Evolutionary conservation across 2,329 filamentous ascomycete genomes (phyloP).

Genomic region (Cladosporium sp.): DNA sequence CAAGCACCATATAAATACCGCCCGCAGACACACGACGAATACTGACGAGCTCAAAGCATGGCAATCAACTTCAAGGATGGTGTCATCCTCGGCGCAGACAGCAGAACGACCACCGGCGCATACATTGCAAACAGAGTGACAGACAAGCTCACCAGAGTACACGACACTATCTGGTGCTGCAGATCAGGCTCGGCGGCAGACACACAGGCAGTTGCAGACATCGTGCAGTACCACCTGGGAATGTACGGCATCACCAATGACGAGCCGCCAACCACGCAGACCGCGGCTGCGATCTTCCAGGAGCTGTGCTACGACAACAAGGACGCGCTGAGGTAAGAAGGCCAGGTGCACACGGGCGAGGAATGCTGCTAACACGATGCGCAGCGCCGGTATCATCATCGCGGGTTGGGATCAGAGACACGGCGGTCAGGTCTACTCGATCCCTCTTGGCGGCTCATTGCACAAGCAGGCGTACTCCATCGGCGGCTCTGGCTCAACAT

Average conservation of each 20-base stretch:
- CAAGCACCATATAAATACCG: conserved; percentile 14
- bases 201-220: conserved; percentile 92
- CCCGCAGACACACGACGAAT: not conserved
- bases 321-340: conserved; percentile 73
- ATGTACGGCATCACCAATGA: conserved; percentile 88
- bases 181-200: conserved; percentile 95
- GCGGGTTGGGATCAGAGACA: conserved; percentile 95
- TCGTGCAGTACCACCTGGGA: conserved; percentile 92
- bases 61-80: conserved; percentile 98
- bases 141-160: conserved; percentile 96
- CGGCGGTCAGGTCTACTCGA: conserved; percentile 95
- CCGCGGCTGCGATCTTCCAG: conserved; percentile 92
- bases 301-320: conserved; percentile 98
- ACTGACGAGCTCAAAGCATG: conserved; percentile 59
- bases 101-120: conserved; percentile 91
- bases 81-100: conserved; percentile 96
- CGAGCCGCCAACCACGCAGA: conserved; percentile 88
- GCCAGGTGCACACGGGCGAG: not conserved
- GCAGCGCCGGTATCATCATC: conserved; percentile 91
- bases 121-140: conserved; percentile 99
- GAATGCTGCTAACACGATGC: conserved; percentile 4
- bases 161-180: conserved; percentile 99
- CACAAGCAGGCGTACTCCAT: conserved; percentile 97
- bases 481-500: conserved; percentile 93
- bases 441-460: conserved; percentile 90